Conservation (phyloP, 2,329 filamentous ascomycete species). For the Sporothrix pallida region DNA sequence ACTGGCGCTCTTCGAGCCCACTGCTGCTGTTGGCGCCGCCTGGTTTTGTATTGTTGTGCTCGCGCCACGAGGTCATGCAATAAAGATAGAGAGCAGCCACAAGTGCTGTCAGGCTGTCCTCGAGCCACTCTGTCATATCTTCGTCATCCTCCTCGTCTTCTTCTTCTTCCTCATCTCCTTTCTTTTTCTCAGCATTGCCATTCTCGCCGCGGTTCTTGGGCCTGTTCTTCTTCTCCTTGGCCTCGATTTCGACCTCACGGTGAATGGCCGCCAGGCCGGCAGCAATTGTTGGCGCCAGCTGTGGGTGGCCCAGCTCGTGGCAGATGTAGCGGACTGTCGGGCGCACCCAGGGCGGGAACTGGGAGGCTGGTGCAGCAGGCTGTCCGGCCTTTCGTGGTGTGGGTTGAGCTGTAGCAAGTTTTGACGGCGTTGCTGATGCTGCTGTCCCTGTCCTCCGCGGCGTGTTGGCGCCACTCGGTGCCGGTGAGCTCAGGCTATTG, state of each 20-base stretch:
- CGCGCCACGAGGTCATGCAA: slow-evolving; percentile 52
- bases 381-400: slow-evolving; percentile 45
- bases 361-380: slow-evolving; percentile 6
- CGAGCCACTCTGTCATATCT: slow-evolving; percentile 54
- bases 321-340: slow-evolving; percentile 71
- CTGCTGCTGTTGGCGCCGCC: slow-evolving; percentile 29
- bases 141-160: slow-evolving; percentile 42
- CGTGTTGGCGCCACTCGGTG: background rate
- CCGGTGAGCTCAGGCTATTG: slow-evolving; percentile 44
- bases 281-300: slow-evolving; percentile 73
- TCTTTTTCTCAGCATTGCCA: background rate
- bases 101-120: slow-evolving; percentile 58
- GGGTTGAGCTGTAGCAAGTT: slow-evolving; percentile 8
- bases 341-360: slow-evolving; percentile 66
- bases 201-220: background rate
- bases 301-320: slow-evolving; percentile 63
- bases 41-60: background rate
- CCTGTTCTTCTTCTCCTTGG: slow-evolving; percentile 24
- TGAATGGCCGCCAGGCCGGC: slow-evolving; percentile 69
- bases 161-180: background rate
- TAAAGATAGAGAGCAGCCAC: slow-evolving; percentile 67
- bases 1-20: slow-evolving; percentile 48
- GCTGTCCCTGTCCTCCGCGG: background rate
- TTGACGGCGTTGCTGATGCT: slow-evolving; percentile 37
- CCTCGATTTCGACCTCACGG: slow-evolving; percentile 39